A percentile compares a stretch with the other conserved stretches of the same genome.
Evolutionary conservation across 108 stramenopile genomes (phyloP).

Genomic region (Nannochloropsis gaditana): DNA sequence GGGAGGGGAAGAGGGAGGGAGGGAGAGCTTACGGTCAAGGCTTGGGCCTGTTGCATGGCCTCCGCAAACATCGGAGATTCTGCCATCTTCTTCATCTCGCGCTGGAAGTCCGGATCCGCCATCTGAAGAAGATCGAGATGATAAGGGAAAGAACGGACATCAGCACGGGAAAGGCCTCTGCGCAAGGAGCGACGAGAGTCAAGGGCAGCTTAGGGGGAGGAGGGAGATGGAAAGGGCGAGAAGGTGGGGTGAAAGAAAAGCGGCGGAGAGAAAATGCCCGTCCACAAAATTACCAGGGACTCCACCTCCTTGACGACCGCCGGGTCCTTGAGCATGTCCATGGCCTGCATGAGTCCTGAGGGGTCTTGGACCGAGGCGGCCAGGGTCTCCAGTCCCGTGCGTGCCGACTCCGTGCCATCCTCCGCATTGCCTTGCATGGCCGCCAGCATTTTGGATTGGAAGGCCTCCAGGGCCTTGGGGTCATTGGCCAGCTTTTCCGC

Average conservation of each 20-base stretch:
- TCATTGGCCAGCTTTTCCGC: no score
- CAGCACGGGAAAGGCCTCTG: no score
- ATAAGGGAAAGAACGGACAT: neutral
- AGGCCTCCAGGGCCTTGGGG: no score
- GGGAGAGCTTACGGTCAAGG: neutral
- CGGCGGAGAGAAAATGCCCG: neutral
- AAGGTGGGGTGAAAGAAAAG: neutral
- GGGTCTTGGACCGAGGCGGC: neutral
- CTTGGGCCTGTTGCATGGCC: neutral
- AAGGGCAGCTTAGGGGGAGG: neutral
- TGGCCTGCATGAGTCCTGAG: neutral
- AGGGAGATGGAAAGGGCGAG: neutral
- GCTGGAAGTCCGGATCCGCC: neutral
- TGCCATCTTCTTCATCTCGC: neutral
- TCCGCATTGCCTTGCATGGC: no score
- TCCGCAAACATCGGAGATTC: neutral
- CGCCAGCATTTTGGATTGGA: no score
- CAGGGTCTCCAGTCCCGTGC: neutral
- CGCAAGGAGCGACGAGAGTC: neutral
- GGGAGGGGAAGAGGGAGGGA: neutral
- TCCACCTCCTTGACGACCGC: neutral
- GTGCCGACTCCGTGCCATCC: neutral
- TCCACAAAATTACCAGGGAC: neutral
- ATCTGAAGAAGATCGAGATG: neutral
- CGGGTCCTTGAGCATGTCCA: constrained; percentile 3